Conservation (phyloP, 139 green algal species). For the Ulvella scutata region DNA sequence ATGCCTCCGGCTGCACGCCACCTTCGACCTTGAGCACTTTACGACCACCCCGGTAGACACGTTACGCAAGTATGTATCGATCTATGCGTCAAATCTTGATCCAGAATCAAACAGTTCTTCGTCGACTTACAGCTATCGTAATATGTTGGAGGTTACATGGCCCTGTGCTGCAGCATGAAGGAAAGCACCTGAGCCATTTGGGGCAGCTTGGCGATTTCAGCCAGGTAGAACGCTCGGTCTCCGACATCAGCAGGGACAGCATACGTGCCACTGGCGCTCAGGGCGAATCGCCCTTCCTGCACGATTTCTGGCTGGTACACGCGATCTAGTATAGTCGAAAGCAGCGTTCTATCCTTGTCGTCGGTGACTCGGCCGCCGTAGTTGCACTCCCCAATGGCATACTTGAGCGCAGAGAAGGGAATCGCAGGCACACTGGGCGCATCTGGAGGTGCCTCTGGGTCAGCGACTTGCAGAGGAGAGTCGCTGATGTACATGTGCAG, state of each 20-base stretch:
- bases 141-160: too few relatives aligned
- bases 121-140: too few relatives aligned
- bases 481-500: constrained; percentile 57
- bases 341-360: constrained; percentile 55
- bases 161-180: too few relatives aligned
- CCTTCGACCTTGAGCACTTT: too few relatives aligned
- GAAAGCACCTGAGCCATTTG: background rate
- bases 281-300: background rate
- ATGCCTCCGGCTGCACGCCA: constrained; percentile 35
- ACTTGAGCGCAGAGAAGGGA: constrained; percentile 30
- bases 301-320: constrained; percentile 20
- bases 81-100: too few relatives aligned
- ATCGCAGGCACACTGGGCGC: background rate
- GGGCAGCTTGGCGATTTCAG: background rate
- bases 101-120: too few relatives aligned
- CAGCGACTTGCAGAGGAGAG: background rate
- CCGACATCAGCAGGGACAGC: constrained; percentile 18
- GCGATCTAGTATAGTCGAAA: constrained; percentile 31
- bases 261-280: constrained; percentile 28
- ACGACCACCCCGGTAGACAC: too few relatives aligned
- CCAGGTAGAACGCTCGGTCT: background rate
- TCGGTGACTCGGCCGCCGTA: constrained; percentile 63
- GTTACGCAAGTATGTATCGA: too few relatives aligned
- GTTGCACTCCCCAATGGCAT: constrained; percentile 60
- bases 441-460: background rate